A percentile compares a stretch with the other conserved stretches of the same genome.
Conservation (phyloP, 495 filamentous ascomycete species). For the Tuber brumale region DNA sequence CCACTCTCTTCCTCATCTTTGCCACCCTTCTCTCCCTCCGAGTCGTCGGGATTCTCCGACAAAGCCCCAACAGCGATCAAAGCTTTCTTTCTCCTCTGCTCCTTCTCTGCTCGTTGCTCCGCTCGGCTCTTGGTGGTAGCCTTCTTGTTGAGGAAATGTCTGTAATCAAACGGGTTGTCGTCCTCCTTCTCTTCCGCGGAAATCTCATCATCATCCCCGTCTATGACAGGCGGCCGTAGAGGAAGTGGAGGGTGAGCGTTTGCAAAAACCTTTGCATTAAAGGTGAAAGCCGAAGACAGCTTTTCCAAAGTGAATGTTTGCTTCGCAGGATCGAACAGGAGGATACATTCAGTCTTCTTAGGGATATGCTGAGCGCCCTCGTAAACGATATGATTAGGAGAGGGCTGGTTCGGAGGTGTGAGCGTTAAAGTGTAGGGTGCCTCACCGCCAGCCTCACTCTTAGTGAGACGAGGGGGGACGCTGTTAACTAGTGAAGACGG, state of each 20-base stretch:
- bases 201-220: constrained; percentile 36
- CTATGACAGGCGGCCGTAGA: constrained; percentile 25
- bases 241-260: constrained; percentile 31
- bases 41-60: constrained; percentile 25
- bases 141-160: constrained; percentile 41
- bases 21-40: constrained; percentile 17
- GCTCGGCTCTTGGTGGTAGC: constrained; percentile 32
- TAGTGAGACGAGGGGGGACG: constrained; percentile 26
- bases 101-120: constrained; percentile 34
- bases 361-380: constrained; percentile 29
- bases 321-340: constrained; percentile 35
- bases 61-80: constrained; percentile 35
- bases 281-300: constrained; percentile 33
- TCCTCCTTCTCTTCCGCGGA: constrained; percentile 31
- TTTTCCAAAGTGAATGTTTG: constrained; percentile 41
- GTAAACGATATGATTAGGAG: constrained; percentile 18
- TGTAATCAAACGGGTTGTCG: constrained; percentile 39
- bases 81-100: constrained; percentile 35
- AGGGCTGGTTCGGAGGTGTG: constrained; percentile 16
- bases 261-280: constrained; percentile 39
- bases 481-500: constrained; percentile 16
- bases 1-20: constrained; percentile 21
- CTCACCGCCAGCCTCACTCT: constrained; percentile 28
- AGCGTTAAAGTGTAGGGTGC: constrained; percentile 30
- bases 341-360: constrained; percentile 35